Evolutionary conservation across 1,284 basidiomycete genomes (phyloP).

Genomic region (Omphalotus olearius): DNA sequence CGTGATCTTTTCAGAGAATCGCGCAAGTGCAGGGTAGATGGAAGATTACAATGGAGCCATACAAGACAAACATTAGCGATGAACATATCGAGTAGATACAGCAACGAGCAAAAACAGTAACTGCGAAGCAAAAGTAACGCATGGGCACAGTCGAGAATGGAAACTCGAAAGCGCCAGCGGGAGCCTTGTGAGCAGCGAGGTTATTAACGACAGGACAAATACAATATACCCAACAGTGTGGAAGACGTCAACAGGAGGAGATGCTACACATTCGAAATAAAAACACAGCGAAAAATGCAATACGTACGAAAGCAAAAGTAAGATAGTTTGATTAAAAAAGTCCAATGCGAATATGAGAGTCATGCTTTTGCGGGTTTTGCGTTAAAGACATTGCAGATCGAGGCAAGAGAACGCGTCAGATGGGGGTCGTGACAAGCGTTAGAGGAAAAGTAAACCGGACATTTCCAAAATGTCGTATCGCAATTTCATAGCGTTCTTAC

Average conservation of each 20-base stretch:
- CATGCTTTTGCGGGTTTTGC: neutral
- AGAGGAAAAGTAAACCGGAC: conserved; percentile 2
- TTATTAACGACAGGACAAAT: neutral
- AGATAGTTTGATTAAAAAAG: conserved; percentile 8
- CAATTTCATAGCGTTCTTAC: conserved; percentile 4
- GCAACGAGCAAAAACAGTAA: neutral
- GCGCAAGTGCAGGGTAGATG: neutral
- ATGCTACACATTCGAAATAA: conserved; percentile 14
- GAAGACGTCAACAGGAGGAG: conserved; percentile 3
- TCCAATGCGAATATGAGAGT: neutral
- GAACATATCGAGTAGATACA: conserved; percentile 1
- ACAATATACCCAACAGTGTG: neutral
- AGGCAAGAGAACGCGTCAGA: neutral
- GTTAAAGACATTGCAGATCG: conserved; percentile 1
- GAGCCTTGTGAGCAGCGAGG: neutral
- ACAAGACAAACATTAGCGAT: neutral
- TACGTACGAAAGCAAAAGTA: conserved; percentile 13
- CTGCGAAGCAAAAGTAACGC: too few species aligned
- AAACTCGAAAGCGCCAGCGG: too few species aligned
- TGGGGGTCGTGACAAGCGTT: conserved; percentile 1
- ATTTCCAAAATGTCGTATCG: conserved; percentile 3
- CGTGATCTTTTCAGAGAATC: too few species aligned
- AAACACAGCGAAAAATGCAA: conserved; percentile 12
- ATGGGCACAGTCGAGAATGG: too few species aligned
- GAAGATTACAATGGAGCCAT: neutral